Conservation (phyloP, 1,139 yeast genomes). For the Groenewaldozyma auringiensis region DNA sequence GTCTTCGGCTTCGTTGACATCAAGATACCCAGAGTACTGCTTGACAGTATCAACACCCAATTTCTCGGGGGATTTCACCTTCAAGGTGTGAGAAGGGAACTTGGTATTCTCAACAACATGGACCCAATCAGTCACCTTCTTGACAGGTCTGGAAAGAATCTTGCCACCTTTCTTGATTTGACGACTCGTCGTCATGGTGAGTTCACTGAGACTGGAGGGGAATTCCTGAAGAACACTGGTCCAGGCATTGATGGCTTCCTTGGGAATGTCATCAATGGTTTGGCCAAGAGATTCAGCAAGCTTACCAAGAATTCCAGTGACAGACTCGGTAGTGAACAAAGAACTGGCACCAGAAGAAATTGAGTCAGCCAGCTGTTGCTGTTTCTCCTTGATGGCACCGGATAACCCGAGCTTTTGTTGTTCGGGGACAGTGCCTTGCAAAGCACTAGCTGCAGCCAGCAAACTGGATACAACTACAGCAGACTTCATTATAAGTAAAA, state of each 20-base stretch:
- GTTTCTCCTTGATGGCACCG: neutral
- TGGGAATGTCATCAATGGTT: constrained; percentile 22
- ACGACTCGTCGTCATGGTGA: constrained; percentile 9
- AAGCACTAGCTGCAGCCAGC: neutral
- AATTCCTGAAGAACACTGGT: constrained; percentile 18
- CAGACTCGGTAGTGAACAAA: constrained; percentile 5
- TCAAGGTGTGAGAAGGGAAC: constrained; percentile 30
- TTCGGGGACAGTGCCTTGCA: neutral
- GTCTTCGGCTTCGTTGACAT: constrained; percentile 55
- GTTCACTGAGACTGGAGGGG: constrained; percentile 7
- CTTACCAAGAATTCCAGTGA: constrained; percentile 11
- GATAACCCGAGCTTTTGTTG: constrained; percentile 2
- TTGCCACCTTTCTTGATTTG: neutral
- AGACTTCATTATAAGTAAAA: neutral
- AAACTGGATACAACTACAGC: neutral
- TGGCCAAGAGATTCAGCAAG: constrained; percentile 24
- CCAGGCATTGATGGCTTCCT: constrained; percentile 25
- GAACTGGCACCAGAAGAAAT: neutral
- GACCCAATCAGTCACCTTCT: constrained; percentile 19
- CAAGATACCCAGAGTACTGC: constrained; percentile 34
- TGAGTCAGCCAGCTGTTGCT: neutral
- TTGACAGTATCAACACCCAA: constrained; percentile 27
- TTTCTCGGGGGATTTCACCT: constrained; percentile 26
- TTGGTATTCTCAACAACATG: constrained; percentile 21
- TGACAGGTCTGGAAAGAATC: constrained; percentile 5